phyloP scores from a whole-genome alignment of 805 yeast species.

The Metschnikowia kofuensis region DNA sequence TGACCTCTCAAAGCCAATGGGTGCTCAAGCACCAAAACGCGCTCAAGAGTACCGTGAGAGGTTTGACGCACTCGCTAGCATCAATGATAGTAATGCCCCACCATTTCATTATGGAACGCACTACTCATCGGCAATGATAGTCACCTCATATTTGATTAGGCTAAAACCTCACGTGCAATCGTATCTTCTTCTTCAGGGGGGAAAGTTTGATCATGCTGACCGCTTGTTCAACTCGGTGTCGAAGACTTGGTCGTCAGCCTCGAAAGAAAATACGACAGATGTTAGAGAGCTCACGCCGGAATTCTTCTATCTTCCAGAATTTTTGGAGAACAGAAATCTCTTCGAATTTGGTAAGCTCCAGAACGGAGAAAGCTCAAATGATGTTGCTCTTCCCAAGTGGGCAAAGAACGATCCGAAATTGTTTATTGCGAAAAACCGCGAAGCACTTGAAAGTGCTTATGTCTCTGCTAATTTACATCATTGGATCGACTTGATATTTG shows the following conservation, averaged over 20 bases:
- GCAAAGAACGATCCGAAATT: slow-evolving; percentile 72
- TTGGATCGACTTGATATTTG: slow-evolving; percentile 88
- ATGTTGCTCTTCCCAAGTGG: slow-evolving; percentile 81
- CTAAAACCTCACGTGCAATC: slow-evolving; percentile 80
- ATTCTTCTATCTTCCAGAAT: slow-evolving; percentile 79
- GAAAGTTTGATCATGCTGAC: slow-evolving; percentile 86
- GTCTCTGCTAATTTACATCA: slow-evolving; percentile 72
- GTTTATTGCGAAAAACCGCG: slow-evolving; percentile 72
- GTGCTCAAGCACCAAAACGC: slow-evolving; percentile 68
- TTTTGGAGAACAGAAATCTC: slow-evolving; percentile 59
- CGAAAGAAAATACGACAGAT: slow-evolving; percentile 78
- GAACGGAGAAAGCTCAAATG: slow-evolving; percentile 52
- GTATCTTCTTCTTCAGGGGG: slow-evolving; percentile 77
- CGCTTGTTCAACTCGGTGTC: slow-evolving; percentile 69
- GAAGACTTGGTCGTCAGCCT: slow-evolving; percentile 81
- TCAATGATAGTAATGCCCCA: slow-evolving; percentile 57
- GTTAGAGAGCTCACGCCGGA: slow-evolving; percentile 87
- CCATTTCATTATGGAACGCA: slow-evolving; percentile 94
- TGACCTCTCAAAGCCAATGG: slow-evolving; percentile 87
- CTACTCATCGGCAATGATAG: slow-evolving; percentile 92
- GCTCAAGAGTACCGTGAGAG: slow-evolving; percentile 66
- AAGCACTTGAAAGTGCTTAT: slow-evolving; percentile 79
- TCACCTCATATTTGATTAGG: slow-evolving; percentile 73
- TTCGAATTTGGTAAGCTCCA: slow-evolving; percentile 73
- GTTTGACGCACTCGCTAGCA: slow-evolving; percentile 63